Evolutionary conservation across 805 yeast genomes (phyloP), one percentile per base, ranked within the genome.

Genomic region (Myxozyma udenii): DNA sequence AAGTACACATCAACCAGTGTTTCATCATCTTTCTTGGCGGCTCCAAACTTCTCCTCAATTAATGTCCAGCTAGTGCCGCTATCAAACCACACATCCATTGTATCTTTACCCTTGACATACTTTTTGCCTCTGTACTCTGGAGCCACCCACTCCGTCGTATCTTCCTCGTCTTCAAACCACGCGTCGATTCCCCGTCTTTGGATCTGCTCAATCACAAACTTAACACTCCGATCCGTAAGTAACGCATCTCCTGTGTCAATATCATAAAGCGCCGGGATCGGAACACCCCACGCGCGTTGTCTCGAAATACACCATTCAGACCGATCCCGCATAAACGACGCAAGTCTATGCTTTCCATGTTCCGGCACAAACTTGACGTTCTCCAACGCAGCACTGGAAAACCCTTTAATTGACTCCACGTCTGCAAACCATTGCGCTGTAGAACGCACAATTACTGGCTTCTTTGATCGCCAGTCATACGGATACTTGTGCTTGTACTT

Each of bases 81-180:
- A 68, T 93, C 99, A 71, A 93, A 91, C 99, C 99, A 93, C 18
- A 93, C 98, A 69, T 93, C 99, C 89, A 93, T 85, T 0, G 98
- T 93, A 61, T 93, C 98, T 40, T 74, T 78, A 0, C 96, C 91
- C 62, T 87, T 84, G 22, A 64, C 63, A 57, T 75, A 85, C 1
- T 71, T 61, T 2, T 61, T 49, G 0, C 81, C 83, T 23, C 72
- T 67, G 48, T 72, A 71, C 1, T 68, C 61, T 2, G 71, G 73
- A 0, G 96, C 96, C 14, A 93, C 66, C 97, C 97, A 93, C 55
- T 79, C 74, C 3, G 69, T 55, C 41, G 83, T 71, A 42, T 78
- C 78, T 0, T 64, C 67, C 47, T 78, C 80, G 1, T 65, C 68
- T 2, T 67, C 75, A 69, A 91, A 91, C 98, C 98, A 93, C 5